Evolutionary conservation across 306 rosid species (phyloP).

Genomic region (Glycine latifolia): DNA sequence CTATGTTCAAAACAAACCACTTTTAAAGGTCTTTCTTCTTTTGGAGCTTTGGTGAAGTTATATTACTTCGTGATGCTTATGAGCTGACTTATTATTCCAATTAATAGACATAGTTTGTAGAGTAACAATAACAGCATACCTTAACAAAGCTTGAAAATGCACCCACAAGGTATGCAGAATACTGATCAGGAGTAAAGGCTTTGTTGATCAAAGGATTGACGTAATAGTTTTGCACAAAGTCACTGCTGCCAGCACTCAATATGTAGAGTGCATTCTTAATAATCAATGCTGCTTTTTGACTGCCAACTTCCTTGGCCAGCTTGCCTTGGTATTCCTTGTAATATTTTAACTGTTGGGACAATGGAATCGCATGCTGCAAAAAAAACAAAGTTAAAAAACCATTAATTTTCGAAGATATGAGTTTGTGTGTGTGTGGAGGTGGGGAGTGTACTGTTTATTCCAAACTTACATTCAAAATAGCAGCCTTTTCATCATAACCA

Average conservation of each 20-base stretch:
- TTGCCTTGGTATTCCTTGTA: constrained; percentile 77
- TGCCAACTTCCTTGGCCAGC: constrained; percentile 77
- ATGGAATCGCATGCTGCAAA: constrained; percentile 79
- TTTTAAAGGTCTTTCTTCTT: background rate
- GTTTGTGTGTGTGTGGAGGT: background rate
- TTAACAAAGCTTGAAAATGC: constrained; percentile 64
- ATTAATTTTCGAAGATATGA: background rate
- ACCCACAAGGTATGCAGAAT: constrained; percentile 58
- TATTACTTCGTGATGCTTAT: too few relatives aligned
- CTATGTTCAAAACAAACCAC: constrained; percentile 50
- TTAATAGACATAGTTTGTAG: background rate
- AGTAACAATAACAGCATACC: constrained; percentile 51
- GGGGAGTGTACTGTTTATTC: background rate
- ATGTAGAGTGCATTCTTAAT: constrained; percentile 70
- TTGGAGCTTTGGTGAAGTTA: background rate
- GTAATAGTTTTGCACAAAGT: constrained; percentile 84
- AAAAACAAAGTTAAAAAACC: background rate
- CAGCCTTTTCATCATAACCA: constrained; percentile 85
- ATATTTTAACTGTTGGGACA: constrained; percentile 67
- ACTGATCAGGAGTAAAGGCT: constrained; percentile 70
- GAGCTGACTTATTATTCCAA: too few relatives aligned
- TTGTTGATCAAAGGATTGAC: constrained; percentile 70
- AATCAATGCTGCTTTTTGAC: constrained; percentile 64
- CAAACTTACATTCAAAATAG: constrained; percentile 62
- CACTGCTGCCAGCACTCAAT: constrained; percentile 80